A percentile compares a stretch with the other conserved stretches of the same genome.
Conservation (phyloP, 2,329 filamentous ascomycete genomes). For the Aphanoascus verrucosus region DNA sequence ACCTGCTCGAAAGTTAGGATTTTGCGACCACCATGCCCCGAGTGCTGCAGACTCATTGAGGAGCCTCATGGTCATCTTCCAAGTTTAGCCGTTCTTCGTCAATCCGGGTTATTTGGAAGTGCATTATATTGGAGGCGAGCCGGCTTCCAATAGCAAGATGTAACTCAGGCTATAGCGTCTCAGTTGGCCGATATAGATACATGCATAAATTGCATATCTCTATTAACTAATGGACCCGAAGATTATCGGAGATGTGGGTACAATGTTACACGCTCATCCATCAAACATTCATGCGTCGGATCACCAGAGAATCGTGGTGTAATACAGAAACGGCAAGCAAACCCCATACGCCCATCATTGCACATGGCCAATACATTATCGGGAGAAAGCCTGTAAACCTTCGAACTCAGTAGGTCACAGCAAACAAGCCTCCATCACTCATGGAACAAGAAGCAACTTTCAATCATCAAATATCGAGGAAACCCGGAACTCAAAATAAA, state of each 20-base stretch:
- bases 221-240: neutral
- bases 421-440: neutral
- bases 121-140: neutral
- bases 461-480: neutral
- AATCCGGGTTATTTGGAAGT: neutral
- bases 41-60: too few species aligned
- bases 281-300: neutral
- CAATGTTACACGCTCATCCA: neutral
- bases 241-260: neutral
- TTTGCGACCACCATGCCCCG: too few species aligned
- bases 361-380: neutral
- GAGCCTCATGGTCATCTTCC: neutral
- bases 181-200: too few species aligned
- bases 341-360: conserved; percentile 1
- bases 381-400: neutral
- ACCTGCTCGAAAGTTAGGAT: too few species aligned
- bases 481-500: too few species aligned
- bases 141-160: too few species aligned
- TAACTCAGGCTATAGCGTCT: neutral
- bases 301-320: neutral
- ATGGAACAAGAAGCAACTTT: neutral
- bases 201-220: neutral
- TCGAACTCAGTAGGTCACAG: neutral
- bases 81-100: neutral
- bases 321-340: neutral